Evolutionary conservation across 495 filamentous ascomycete genomes (phyloP), one percentile per base, ranked within the genome.

Genomic region (Xylaria palmicola): DNA sequence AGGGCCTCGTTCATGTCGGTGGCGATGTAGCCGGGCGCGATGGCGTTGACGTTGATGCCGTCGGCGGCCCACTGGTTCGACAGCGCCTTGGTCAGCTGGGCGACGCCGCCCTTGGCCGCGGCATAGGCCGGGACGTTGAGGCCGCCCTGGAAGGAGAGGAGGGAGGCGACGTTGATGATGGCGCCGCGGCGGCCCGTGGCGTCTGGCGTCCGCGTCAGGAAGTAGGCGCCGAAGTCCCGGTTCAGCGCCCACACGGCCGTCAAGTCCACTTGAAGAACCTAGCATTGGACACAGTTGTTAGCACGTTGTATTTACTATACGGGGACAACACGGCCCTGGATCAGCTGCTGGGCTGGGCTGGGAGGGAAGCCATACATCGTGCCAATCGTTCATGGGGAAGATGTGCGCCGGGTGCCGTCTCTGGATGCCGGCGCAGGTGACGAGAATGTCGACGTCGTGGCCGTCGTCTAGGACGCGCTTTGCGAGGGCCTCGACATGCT

Each of bases 21-120:
- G 4, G 45, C 3, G 2, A 48, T 48, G 26, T 48, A 48, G 13
- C 45, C 90, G 0, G 90, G 89, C 2, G 88, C 88, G 50, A 92
- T 86, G 39, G 85, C 81, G 63, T 91, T 92, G 62, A 85, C 85
- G 7, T 88, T 74, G 61, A 92, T 85, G 60, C 86, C 78, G 2
- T 85, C 73, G 0, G 86, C 86, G 0, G 83, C 89, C 39, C 91
- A 78, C 66, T 90, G 88, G 19, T 90, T 82, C 1, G 90, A 88
- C 9, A 92, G 73, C 58, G 89, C 86, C 63, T 83, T 86, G 4
- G 84, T 81, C 41, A 92, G 70, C 65, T 90, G 87, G 15, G 69
- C 69, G 4, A 74, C 81, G 19, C 86, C 88, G 4, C 86, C 84
- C 73, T 92, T 91, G 50, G 85, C 88, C 8, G 88, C 86, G 2